Evolutionary conservation across 441 rosid species (phyloP).

Genomic region (Geranium incanum): DNA sequence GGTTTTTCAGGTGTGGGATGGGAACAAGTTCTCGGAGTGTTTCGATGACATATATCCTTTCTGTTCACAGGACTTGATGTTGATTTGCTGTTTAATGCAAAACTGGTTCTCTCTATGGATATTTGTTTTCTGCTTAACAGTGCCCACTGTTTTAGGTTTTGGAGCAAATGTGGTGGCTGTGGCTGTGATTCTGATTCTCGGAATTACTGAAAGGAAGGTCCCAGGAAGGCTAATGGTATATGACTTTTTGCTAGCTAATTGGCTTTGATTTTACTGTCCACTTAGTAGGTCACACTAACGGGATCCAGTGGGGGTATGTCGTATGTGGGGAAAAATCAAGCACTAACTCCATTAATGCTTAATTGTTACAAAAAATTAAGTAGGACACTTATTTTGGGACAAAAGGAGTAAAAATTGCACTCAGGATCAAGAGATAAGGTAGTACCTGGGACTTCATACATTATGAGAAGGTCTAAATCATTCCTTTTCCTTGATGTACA

Average conservation of each 20-base stretch:
- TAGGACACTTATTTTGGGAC: too few relatives aligned
- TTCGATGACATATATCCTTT: slow-evolving; percentile 68
- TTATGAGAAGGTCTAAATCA: not conserved
- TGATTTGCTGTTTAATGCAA: not conserved
- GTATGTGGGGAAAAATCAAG: too few relatives aligned
- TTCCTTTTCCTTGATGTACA: not conserved
- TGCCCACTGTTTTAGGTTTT: slow-evolving; percentile 55
- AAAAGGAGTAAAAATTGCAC: not conserved
- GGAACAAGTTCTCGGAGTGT: slow-evolving; percentile 42
- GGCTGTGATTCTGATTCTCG: slow-evolving; percentile 37
- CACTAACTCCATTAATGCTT: not conserved
- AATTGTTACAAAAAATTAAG: too few relatives aligned
- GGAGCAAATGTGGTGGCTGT: slow-evolving; percentile 52
- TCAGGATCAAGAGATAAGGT: not conserved
- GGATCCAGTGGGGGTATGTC: not conserved
- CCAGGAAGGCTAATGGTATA: slow-evolving; percentile 37
- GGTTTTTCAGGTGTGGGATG: slow-evolving; percentile 51
- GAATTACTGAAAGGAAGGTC: slow-evolving; percentile 35
- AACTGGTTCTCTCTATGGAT: not conserved
- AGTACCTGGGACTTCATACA: not conserved
- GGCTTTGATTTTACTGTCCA: slow-evolving; percentile 12
- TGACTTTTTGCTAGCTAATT: slow-evolving; percentile 10
- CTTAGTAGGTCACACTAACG: not conserved
- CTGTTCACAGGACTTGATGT: slow-evolving; percentile 16
- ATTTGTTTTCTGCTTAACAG: slow-evolving; percentile 29